Conservation (phyloP, 2,329 filamentous ascomycete genomes). For the Ophiostoma sp. region DNA sequence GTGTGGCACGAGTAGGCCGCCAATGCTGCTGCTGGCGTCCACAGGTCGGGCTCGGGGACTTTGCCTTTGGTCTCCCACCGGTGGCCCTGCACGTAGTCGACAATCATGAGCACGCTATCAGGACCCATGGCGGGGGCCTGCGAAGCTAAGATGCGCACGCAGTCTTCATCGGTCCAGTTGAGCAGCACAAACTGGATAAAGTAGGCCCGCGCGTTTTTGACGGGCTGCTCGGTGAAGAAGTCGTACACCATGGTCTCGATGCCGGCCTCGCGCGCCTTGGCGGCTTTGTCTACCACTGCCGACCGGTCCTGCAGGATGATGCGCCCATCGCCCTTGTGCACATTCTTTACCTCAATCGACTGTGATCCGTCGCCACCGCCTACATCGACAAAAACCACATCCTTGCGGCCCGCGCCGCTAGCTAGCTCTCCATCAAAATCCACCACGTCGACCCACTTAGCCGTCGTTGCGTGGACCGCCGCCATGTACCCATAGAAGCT, state of each 20-base stretch:
- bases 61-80: not conserved
- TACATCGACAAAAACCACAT: not conserved
- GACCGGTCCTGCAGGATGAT: not conserved
- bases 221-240: not conserved
- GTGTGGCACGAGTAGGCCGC: not conserved
- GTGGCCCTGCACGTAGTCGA: not conserved
- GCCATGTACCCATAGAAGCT: not conserved
- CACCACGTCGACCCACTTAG: not conserved
- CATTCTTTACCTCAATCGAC: not conserved
- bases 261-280: not conserved
- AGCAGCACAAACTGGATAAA: not conserved
- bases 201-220: not conserved
- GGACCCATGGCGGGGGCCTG: not conserved
- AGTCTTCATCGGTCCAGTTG: not conserved
- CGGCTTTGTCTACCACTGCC: not conserved
- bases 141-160: not conserved
- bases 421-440: not conserved
- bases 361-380: not conserved
- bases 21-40: not conserved
- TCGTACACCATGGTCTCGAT: not conserved
- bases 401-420: not conserved
- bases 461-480: not conserved
- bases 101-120: not conserved
- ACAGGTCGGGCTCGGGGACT: not conserved
- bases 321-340: not conserved